Conservation (phyloP, 2,329 filamentous ascomycete species). For the Diaporthe longicolla region DNA sequence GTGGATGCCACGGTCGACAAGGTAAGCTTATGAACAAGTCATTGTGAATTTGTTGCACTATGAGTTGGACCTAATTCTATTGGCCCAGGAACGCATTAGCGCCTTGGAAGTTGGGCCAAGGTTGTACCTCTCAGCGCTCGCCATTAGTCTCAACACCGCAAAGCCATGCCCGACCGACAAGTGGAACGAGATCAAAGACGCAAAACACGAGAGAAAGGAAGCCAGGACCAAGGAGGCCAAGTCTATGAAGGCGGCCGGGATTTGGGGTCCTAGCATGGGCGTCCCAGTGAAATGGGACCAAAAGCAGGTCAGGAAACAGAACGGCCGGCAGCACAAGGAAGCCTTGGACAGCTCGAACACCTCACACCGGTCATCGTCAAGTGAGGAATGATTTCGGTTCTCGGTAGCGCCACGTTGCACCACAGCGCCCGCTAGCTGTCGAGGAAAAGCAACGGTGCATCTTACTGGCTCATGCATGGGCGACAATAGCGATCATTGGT, state of each 20-base stretch:
- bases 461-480: no score
- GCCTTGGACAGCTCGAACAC: background rate
- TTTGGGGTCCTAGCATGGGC: conserved; percentile 40
- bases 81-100: conserved; percentile 33
- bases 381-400: background rate
- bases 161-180: conserved; percentile 41
- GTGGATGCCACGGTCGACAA: conserved; percentile 61
- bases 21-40: background rate
- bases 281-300: conserved; percentile 41
- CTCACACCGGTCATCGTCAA: conserved; percentile 22
- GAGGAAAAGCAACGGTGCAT: background rate
- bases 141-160: conserved; percentile 42
- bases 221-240: conserved; percentile 41
- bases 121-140: conserved; percentile 38
- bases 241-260: conserved; percentile 40
- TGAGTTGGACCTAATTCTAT: background rate
- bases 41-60: background rate
- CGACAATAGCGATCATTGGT: no score
- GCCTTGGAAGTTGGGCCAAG: conserved; percentile 38
- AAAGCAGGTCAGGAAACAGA: conserved; percentile 36
- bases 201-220: conserved; percentile 40
- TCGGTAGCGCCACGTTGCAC: background rate
- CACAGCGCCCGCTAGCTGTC: background rate
- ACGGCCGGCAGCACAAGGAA: conserved; percentile 14
- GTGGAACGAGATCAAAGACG: conserved; percentile 42